Evolutionary conservation across 1,139 yeast genomes (phyloP), one percentile per base, ranked within the genome.

Genomic region (Wickerhamiella infanticola): DNA sequence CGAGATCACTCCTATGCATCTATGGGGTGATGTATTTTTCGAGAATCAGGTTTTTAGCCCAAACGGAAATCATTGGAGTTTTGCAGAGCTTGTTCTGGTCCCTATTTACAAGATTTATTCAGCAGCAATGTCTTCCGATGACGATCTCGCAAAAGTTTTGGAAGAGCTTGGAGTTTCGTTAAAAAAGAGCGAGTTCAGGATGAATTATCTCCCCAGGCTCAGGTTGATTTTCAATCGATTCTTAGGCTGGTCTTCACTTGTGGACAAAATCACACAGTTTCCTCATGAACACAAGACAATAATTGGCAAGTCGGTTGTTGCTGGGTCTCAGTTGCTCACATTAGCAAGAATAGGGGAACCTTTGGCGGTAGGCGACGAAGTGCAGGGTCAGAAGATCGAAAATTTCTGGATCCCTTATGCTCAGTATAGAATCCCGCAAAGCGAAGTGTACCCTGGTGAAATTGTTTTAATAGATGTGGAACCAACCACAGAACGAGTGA

Each of bases 21-120:
- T 86, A 36, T 88, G 97, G 96, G 95, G 95, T 0, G 79, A 81
- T 52, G 58, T 77, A 11, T 79, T 69, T 55, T 83, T 66, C 56
- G 65, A 76, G 46, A 62, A 72, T 0, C 60, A 61, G 0, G 59
- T 61, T 37, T 62, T 70, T 1, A 50, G 57, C 3, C 61, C 60
- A 5, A 49, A 56, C 2, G 60, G 55, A 41, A 48, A 60, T 1
- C 60, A 68, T 24, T 63, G 85, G 47, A 64, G 88, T 0, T 88
- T 88, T 60, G 73, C 76, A 11, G 71, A 73, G 48, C 81, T 86
- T 53, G 69, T 90, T 7, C 64, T 86, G 18, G 77, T 75, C 23
- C 98, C 98, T 0, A 56, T 93, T 5, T 90, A 88, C 64, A 88
- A 90, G 58, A 60, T 88, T 4, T 66, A 79, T 43, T 70, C 85